Evolutionary conservation across 2,329 filamentous ascomycete species (phyloP).

Genomic region (Cercospora sp.): DNA sequence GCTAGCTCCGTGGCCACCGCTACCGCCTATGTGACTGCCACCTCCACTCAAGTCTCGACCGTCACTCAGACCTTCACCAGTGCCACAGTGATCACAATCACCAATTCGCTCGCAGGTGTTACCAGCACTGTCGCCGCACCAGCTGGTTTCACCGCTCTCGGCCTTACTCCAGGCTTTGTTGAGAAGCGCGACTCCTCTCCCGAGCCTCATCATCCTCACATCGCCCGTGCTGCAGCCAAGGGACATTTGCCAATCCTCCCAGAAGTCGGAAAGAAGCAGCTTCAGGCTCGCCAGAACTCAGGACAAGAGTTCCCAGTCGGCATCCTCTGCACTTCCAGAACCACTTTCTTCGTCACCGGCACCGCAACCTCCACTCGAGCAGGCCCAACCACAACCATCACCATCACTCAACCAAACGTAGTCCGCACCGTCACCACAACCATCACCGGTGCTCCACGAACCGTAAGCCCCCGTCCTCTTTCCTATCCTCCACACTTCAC

Average conservation of each 20-base stretch:
- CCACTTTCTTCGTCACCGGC: constrained; percentile 10
- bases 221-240: constrained; percentile 3
- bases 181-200: constrained; percentile 7
- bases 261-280: not conserved
- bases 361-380: not conserved
- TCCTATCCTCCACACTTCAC: not conserved
- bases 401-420: not conserved
- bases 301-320: constrained; percentile 7
- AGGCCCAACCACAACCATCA: not conserved
- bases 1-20: not conserved
- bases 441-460: not conserved
- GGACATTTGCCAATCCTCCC: constrained; percentile 3
- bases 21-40: not conserved
- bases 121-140: constrained; percentile 4
- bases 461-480: not conserved
- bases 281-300: constrained; percentile 5
- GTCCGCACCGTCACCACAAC: constrained; percentile 5
- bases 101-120: constrained; percentile 5
- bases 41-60: constrained; percentile 10
- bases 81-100: not conserved
- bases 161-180: constrained; percentile 1
- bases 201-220: not conserved
- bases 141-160: constrained; percentile 12
- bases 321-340: constrained; percentile 13
- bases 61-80: constrained; percentile 7